These are phyloP conservation scores for Chlorencoelia australis DNA, from an alignment of 2,329 filamentous ascomycete genomes.

Conservation along the genomic window DNA sequence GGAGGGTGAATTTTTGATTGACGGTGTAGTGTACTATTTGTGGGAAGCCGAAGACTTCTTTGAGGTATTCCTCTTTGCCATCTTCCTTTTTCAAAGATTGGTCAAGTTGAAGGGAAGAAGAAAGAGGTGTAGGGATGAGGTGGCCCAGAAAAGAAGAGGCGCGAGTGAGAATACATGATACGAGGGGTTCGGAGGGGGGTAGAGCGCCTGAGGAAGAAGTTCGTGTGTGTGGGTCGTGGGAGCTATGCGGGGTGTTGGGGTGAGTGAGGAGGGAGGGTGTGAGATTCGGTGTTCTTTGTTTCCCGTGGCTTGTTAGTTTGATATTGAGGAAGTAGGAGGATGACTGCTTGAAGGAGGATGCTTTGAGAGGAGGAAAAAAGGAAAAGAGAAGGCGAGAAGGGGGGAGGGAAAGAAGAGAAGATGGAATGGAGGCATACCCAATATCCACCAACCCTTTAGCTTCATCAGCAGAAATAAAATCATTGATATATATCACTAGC, in stretches of 20 bases:
- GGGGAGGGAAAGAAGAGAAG: background rate
- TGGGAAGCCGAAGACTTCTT: slow-evolving; percentile 9
- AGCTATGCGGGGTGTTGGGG: too few relatives aligned
- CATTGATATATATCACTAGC: slow-evolving; percentile 18
- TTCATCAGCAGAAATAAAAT: slow-evolving; percentile 13
- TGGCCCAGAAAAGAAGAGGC: slow-evolving; percentile 8
- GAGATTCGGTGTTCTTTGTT: too few relatives aligned
- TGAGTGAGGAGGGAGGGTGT: too few relatives aligned
- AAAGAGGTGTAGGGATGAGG: background rate
- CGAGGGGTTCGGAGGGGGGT: background rate
- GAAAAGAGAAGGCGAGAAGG: too few relatives aligned
- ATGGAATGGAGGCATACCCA: slow-evolving; percentile 8
- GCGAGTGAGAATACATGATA: slow-evolving; percentile 9
- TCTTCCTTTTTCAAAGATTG: background rate
- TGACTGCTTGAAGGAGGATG: too few relatives aligned
- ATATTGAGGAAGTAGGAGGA: too few relatives aligned
- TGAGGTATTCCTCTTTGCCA: background rate
- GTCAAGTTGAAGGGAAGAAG: background rate
- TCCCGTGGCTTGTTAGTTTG: too few relatives aligned
- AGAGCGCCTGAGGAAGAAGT: background rate
- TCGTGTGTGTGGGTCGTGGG: too few relatives aligned
- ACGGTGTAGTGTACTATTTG: slow-evolving; percentile 12
- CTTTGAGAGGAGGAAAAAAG: too few relatives aligned
- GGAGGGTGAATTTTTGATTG: slow-evolving; percentile 9
- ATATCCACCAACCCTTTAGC: slow-evolving; percentile 7